These are phyloP conservation scores for Selaginella moellendorffii DNA, from an alignment of 75 land plant species.

Conservation along the genomic window DNA sequence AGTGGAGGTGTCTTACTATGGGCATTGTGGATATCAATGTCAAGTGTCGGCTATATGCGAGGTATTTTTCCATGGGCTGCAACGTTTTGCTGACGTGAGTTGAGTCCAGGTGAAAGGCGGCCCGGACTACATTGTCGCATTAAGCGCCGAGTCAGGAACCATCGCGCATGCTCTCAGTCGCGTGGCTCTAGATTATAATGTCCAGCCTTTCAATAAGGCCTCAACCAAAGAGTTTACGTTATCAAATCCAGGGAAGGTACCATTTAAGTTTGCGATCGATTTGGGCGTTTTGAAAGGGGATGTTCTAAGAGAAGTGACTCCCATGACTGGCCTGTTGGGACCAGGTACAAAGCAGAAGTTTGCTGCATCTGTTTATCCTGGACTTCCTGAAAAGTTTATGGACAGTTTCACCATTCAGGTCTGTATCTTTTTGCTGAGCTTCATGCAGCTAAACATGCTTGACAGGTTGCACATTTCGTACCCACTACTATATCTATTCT, in stretches of 20 bases:
- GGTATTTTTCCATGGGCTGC: conserved; percentile 16
- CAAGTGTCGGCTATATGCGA: conserved; percentile 18
- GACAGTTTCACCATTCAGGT: conserved; percentile 7
- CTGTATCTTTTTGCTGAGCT: neutral
- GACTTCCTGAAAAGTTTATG: neutral
- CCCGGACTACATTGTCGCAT: conserved; percentile 13
- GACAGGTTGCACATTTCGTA: conserved; percentile 21
- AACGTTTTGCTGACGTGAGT: neutral
- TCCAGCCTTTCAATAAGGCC: conserved; percentile 10
- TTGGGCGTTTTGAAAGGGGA: neutral
- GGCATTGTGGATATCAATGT: conserved; percentile 18
- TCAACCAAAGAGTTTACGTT: conserved; percentile 9
- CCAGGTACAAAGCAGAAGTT: conserved; percentile 14
- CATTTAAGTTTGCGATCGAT: conserved; percentile 15
- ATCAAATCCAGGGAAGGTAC: conserved; percentile 18
- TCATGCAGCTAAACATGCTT: no score
- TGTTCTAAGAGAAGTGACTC: conserved; percentile 6
- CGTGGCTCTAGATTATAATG: conserved; percentile 13
- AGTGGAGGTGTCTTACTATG: conserved; percentile 21
- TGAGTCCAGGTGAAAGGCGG: conserved; percentile 27
- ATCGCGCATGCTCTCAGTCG: conserved; percentile 13
- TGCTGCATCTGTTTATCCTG: conserved; percentile 5
- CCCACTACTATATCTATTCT: conserved; percentile 11
- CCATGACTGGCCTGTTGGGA: conserved; percentile 12
- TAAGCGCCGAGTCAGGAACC: conserved; percentile 21